Conservation (phyloP, 2,329 filamentous ascomycete species). For the Xylaria sp. region DNA sequence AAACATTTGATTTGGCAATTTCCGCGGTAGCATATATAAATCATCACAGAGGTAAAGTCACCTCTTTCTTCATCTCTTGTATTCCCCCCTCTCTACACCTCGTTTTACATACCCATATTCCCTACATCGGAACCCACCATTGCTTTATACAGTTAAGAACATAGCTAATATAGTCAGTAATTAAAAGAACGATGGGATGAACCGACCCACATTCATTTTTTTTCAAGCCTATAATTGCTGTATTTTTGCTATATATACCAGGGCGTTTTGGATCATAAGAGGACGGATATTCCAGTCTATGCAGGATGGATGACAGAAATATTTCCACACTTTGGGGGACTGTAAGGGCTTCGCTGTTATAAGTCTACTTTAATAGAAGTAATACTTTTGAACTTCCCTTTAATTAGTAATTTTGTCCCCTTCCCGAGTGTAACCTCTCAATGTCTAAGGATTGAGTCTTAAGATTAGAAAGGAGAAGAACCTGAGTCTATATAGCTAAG, state of each 20-base stretch:
- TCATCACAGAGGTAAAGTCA: constrained; percentile 25
- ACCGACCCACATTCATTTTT: neutral
- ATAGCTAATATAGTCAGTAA: constrained; percentile 25
- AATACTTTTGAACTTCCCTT: constrained; percentile 5
- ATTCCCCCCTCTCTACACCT: neutral
- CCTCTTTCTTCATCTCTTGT: constrained; percentile 11
- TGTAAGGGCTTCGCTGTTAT: neutral
- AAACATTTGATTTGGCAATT: constrained; percentile 25
- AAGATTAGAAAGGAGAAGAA: no score
- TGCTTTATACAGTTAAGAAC: neutral
- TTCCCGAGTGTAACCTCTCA: no score
- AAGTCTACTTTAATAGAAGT: constrained; percentile 10
- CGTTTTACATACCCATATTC: neutral
- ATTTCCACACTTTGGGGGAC: neutral
- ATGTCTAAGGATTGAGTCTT: no score
- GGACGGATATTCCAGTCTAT: neutral
- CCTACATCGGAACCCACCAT: neutral
- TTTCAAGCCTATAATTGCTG: neutral
- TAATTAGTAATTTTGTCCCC: neutral
- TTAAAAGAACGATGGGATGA: constrained; percentile 35
- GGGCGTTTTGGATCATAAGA: constrained; percentile 24
- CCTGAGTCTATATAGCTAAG: no score
- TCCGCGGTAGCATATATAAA: constrained; percentile 6
- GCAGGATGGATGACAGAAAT: neutral
- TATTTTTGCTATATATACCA: constrained; percentile 4